Evolutionary conservation across 2,329 filamentous ascomycete genomes (phyloP), one percentile per base, ranked within the genome.

Genomic region (Diaporthe eres): DNA sequence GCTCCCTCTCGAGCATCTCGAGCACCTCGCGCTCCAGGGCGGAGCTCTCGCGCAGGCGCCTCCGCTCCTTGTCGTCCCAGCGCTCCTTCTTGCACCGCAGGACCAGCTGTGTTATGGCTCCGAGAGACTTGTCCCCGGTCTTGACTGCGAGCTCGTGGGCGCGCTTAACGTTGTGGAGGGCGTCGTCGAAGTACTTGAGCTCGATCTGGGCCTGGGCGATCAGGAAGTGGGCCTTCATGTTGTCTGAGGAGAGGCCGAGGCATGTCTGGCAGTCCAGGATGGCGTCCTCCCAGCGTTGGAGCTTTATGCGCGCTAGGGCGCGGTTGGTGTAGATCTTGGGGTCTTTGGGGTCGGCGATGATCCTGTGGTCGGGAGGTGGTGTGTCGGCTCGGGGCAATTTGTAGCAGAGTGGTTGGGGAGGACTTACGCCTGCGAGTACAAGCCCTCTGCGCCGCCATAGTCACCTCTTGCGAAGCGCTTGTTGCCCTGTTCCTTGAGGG

Each of bases 241-340:
- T 92, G 61, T 84, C 85, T 28, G 89, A 87, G 39, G 91, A 87
- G 8, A 97, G 88, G 76, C 91, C 88, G 68, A 98, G 92, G 78
- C 94, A 95, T 71, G 91, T 88, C 72, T 93, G 85, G 82, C 95
- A 96, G 84, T 98, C 96, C 76, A 91, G 87, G 78, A 97, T 92
- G 67, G 93, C 95, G 13, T 89, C 92, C 42, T 94, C 90, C 91
- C 93, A 97, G 79, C 91, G 88, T 76, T 89, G 86, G 31, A 98
- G 89, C 84, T 94, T 94, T 75, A 97, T 88, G 55, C 95, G 91
- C 4, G 94, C 92, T 85, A 98, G 94, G 71, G 95, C 94, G 72
- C 96, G 94, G 85, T 98, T 98, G 53, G 95, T 96, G 85, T 95
- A 98, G 70, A 98, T 90, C 42, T 93, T 88, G 1, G 94, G 91